Evolutionary conservation across 2,329 filamentous ascomycete species (phyloP), one percentile per base, ranked within the genome.

Genomic region (Aspergillus tamarii): DNA sequence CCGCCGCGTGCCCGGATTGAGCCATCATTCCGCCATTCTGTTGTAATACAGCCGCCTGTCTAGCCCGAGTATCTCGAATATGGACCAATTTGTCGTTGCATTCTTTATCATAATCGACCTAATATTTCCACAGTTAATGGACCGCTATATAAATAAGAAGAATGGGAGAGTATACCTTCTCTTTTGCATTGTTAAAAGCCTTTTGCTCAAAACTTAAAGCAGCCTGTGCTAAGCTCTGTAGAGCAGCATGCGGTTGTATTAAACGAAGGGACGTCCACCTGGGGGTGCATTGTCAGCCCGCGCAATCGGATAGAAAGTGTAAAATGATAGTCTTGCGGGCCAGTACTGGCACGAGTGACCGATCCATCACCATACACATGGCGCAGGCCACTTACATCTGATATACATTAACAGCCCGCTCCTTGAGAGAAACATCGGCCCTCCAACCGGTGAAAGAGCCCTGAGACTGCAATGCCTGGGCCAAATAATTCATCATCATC

Each of bases 251-350:
- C 30, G 80, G 79, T 63, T 81, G 75, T 46, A 83, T 79, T 30
- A 84, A 70, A 64, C 80, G 78, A 59, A 84, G 76, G 46, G 80
- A 81, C 36, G 81, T 80, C 61, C 81, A 78, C 74, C 78, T 81
- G 61, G n/a, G 30, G 2, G 23, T 23, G 8, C 4, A 26, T 23
- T 23, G 52, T 55, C n/a, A 55, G 52, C 21, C 21, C 41, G 32
- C 52, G 32, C 34, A 55, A 55, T 55, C 39, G 5, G 14, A 7
- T 55, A 12, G 30, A 5, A 39, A 39, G 1, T 23, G n/a, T n/a
- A 11, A n/a, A 26, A 19, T 12, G 2, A 16, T 55, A 36, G 30
- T 8, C 36, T 39, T 26, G 34, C 12, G 21, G 34, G 34, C 52
- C 21, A 55, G 11, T 9, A 36, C 14, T n/a, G 12, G 32, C 19